Base-by-base conservation (phyloP, 2,329 filamentous ascomycete species). In the Teratosphaeria nubilosa region DNA sequence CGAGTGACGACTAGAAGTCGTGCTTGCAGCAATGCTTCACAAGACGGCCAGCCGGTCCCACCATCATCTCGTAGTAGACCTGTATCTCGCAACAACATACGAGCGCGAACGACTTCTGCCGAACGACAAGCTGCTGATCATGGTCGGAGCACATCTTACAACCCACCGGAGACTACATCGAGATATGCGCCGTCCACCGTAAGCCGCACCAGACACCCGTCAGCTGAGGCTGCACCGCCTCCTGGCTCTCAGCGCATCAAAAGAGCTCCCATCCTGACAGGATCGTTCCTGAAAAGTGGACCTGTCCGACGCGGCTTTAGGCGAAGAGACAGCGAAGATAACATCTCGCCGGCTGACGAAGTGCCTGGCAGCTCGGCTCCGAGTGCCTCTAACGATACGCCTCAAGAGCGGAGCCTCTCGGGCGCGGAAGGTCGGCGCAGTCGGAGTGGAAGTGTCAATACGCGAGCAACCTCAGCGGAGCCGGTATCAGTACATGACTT, bases 171-270 rank as follows among this genome's bases (percentile, higher is more conserved):
- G 77, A 80, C 60, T 70, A 62, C 57, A 37, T 76, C 41, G 77
- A 59, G 68, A 59, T 70, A 72, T 55, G 68, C 63, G 4, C 62
- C 64, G 1, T 69, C 81, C 3, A 81, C 80, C 1, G 74, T 77
- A 51, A 76, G 76, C 37, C 76, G 78, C 54, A 77, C 73, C 16
- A 77, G 80, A 37, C 77, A 79, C 56, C 54, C 63, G 9, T 69
- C 71, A 54, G 83, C 83, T 2, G 86, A 91, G 25, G 85, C 87
- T 34, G 74, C 76, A 34, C 85, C 82, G 14, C 75, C 84, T 1
- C 87, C 89, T 60, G 86, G 86, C 65, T 90, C 89, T 0, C 83
- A 91, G 78, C 82, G 90, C 5, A 78, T 91, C 59, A 92, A 91
- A 74, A 80, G 88, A 60, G 82, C 90, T 14, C 86, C 86, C 16